Conservation (phyloP, 2,329 filamentous ascomycete species). For the Chrysosphaeria jannelii region DNA sequence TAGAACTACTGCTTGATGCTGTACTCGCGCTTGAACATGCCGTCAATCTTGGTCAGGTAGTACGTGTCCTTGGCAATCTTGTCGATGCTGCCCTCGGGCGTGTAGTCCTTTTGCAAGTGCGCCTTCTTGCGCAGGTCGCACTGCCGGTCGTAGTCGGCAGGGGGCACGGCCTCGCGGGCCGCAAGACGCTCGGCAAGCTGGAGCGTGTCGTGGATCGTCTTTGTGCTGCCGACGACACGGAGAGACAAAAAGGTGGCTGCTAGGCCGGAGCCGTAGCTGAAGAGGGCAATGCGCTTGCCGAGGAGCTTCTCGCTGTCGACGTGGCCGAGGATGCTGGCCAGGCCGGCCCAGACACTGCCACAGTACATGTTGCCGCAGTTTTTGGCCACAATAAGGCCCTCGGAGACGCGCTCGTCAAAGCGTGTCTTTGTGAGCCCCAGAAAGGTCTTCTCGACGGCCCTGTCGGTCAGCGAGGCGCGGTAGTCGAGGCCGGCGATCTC, state of each 20-base stretch:
- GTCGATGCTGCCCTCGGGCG: slow-evolving; percentile 34
- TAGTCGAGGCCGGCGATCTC: slow-evolving; percentile 57
- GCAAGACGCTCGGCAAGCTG: slow-evolving; percentile 39
- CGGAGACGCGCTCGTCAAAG: slow-evolving; percentile 48
- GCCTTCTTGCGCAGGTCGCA: slow-evolving; percentile 58
- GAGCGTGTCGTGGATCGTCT: slow-evolving; percentile 33
- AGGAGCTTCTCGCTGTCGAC: slow-evolving; percentile 28
- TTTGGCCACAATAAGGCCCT: slow-evolving; percentile 45
- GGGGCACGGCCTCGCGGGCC: slow-evolving; percentile 31
- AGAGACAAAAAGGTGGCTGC: slow-evolving; percentile 44
- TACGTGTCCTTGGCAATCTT: slow-evolving; percentile 38
- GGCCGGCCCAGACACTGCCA: slow-evolving; percentile 44
- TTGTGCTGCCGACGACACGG: slow-evolving; percentile 40
- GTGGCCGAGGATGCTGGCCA: slow-evolving; percentile 37
- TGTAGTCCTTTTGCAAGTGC: slow-evolving; percentile 54
- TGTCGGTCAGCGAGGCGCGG: slow-evolving; percentile 49
- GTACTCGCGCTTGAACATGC: slow-evolving; percentile 65
- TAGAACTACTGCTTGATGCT: no score
- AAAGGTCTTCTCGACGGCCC: slow-evolving; percentile 63
- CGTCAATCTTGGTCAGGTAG: slow-evolving; percentile 54
- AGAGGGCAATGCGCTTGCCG: slow-evolving; percentile 44
- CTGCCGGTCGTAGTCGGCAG: slow-evolving; percentile 49
- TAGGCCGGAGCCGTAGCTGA: slow-evolving; percentile 54
- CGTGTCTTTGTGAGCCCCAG: slow-evolving; percentile 62
- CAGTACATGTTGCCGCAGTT: slow-evolving; percentile 43